Evolutionary conservation across 1,284 basidiomycete species (phyloP), one percentile per base, ranked within the genome.

Genomic region (Naganishia liquefaciens): DNA sequence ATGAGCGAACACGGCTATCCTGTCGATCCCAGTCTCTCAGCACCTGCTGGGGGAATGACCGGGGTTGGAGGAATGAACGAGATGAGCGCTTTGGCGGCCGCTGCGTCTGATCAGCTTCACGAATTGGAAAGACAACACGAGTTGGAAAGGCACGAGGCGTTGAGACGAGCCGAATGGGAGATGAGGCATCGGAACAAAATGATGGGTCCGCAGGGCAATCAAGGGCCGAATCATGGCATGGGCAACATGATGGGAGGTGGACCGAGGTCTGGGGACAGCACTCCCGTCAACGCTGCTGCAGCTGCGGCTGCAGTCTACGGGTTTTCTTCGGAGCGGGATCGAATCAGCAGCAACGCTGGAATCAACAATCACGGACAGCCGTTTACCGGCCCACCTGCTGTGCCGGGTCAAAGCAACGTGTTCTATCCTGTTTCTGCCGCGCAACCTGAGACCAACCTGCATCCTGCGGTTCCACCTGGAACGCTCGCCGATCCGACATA

Each of bases 41-140:
- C 55, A 68, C 70, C 37, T 64, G 70, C 58, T 64, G 72, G 68
- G 79, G 76, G 49, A 30, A 63, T 53, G 28, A 25, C 30, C 28
- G 65, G 65, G 67, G 78, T 83, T 11, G 83, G 86, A n/a, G 83
- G 75, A 19, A 77, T 80, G 72, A 77, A 77, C 70, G 79, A 80
- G 68, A 80, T 80, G 65, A 79, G 89, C 0, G 85, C 90, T 0
- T 80, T 93, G 28, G 91, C 89, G 11, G 86, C 84, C 23, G 84
- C 91, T 43, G 91, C 91, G 1, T 88, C 92, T 77, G 90, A 91
- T 64, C 90, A 93, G 76, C 84, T 94, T 0, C 88, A 88, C 72
- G 86, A 87, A 69, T 84, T 94, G n/a, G 92, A 94, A 77, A 86
- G 87, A 44, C 84, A 87, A 69, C 91, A 94, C 75, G 89, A 90